phyloP scores from a whole-genome alignment of 1,284 basidiomycete species.

The Xerocomus tenax region DNA sequence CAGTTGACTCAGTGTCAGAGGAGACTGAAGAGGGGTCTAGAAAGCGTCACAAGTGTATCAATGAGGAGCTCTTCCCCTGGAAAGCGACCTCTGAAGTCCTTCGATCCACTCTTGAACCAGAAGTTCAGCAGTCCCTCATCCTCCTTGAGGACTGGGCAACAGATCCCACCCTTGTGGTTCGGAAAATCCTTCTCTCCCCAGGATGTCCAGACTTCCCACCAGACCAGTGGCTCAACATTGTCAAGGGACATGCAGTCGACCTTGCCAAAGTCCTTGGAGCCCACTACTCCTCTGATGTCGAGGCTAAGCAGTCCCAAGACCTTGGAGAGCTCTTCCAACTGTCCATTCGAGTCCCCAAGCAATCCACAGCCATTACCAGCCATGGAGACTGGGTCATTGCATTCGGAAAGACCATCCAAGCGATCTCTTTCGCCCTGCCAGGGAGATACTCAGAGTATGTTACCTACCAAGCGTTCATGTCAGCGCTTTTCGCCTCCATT shows the following conservation, averaged over 20 bases:
- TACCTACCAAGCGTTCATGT: not conserved
- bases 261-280: constrained; percentile 10
- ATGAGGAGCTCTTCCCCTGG: too few species aligned
- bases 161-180: not conserved
- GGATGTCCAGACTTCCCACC: not conserved
- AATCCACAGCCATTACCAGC: constrained; percentile 16
- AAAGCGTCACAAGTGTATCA: too few species aligned
- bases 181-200: not conserved
- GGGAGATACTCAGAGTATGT: not conserved
- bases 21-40: too few species aligned
- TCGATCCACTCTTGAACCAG: too few species aligned
- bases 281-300: not conserved
- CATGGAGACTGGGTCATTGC: constrained; percentile 3
- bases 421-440: not conserved
- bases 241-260: constrained; percentile 1
- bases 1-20: too few species aligned
- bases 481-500: not conserved
- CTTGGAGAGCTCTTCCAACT: constrained; percentile 14
- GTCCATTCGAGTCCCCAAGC: constrained; percentile 12
- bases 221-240: constrained; percentile 7
- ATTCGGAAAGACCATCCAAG: not conserved
- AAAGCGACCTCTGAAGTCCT: too few species aligned
- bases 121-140: too few species aligned
- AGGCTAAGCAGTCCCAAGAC: constrained; percentile 3
- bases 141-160: not conserved